Evolutionary conservation across 768 basidiomycete genomes (phyloP).

Genomic region (Gyrodon lividus): DNA sequence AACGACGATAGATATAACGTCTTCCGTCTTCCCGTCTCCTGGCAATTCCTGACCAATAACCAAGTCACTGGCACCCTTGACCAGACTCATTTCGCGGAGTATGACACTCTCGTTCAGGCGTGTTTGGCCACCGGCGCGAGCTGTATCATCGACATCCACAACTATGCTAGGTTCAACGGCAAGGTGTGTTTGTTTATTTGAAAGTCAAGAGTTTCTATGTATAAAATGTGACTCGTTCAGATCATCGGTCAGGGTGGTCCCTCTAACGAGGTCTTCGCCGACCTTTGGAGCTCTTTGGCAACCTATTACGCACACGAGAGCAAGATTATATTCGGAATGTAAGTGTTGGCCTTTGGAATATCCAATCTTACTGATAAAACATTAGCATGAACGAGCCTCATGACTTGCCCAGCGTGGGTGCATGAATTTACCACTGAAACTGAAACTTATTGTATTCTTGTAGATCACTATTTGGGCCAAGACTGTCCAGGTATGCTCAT

Average conservation of each 20-base stretch:
- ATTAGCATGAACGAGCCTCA: conserved; percentile 69
- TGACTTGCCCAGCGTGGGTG: too few relatives aligned
- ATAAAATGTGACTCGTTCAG: too few relatives aligned
- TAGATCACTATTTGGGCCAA: conserved; percentile 49
- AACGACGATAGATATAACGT: conserved; percentile 52
- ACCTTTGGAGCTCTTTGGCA: too few relatives aligned
- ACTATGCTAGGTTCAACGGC: conserved; percentile 57
- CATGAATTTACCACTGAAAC: too few relatives aligned
- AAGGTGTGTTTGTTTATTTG: conserved; percentile 36
- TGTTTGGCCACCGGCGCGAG: conserved; percentile 49
- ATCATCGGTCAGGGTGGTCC: conserved; percentile 67
- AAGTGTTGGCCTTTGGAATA: too few relatives aligned
- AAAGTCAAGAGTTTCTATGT: too few relatives aligned
- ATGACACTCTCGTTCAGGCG: conserved; percentile 43
- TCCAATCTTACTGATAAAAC: too few relatives aligned
- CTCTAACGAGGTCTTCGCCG: conserved; percentile 50
- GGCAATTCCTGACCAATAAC: conserved; percentile 51
- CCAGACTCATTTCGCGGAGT: conserved; percentile 44
- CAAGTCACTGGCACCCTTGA: conserved; percentile 41
- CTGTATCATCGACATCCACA: conserved; percentile 60
- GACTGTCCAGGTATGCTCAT: conserved; percentile 51
- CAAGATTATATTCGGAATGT: conserved; percentile 51
- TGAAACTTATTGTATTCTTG: too few relatives aligned
- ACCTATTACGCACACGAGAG: too few relatives aligned
- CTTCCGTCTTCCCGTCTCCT: conserved; percentile 60